Base-by-base conservation (phyloP, 345 rosid species). In the Ceriops zippeliana region DNA sequence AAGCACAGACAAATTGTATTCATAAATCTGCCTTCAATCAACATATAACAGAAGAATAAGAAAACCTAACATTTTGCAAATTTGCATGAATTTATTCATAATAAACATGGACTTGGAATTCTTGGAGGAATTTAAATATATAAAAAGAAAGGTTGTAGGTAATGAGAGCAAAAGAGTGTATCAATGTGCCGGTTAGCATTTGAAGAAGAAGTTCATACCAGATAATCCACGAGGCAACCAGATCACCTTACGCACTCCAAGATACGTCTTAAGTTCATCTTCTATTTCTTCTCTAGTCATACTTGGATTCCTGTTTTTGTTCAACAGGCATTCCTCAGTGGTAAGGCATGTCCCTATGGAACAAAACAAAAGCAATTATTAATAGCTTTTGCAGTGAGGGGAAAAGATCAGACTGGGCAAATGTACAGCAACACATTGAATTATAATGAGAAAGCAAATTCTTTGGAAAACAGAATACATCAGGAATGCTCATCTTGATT, bases 291-390 rank as follows among this genome's bases (percentile, higher is more conserved):
- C 83, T 82, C 84, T 89, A 19, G 73, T 80, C 89, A 95, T 58
- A 70, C 85, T 75, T 7, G 96, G 96, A 61, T 91, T 95, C 68
- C 97, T 77, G 71, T 95, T 91, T 84, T 86, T 84, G 76, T 86
- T 88, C 79, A 95, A 75, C 42, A 95, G 96, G 83, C 99, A 95
- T 67, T 95, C 97, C 83, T 89, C 97, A 0, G 99, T 95, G 56
- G 87, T 91, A 66, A 95, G 86, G 78, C 96, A 91, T 53, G 99
- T 91, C 65, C 96, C 97, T 91, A 82, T 69, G 37, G 37, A 61
- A 65, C 35, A 70, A 26, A 21, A 5, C 13, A 35, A 19, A 49
- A 16, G 49, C 52, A 54, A 27, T 0, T n/a, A 65, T 2, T 32
- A 6, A 19, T 7, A 19, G 6, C 26, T 52, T 5, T 68, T 31